These are phyloP conservation scores for Pythium chondricola DNA, from an alignment of 352 stramenopile genomes.

Conservation along the genomic window DNA sequence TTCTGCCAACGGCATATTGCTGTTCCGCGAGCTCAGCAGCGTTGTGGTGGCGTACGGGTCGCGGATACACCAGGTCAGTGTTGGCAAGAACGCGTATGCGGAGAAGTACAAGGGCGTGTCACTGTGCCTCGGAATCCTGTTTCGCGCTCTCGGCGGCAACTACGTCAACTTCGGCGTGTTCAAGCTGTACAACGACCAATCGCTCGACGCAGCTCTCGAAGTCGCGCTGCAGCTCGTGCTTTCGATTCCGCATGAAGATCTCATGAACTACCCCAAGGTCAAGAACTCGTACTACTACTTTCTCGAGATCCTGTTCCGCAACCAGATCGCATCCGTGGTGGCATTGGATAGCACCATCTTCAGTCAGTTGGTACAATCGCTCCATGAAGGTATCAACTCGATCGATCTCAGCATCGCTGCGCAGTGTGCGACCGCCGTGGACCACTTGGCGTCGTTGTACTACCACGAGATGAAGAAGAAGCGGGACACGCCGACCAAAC, in stretches of 20 bases:
- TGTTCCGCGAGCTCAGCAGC: conserved; percentile 95
- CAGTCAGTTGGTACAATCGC: conserved; percentile 93
- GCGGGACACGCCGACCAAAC: conserved; percentile 92
- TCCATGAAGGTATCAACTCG: conserved; percentile 86
- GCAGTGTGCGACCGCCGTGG: conserved; percentile 94
- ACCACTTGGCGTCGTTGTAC: conserved; percentile 90
- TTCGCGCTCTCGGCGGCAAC: conserved; percentile 86
- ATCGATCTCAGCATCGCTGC: conserved; percentile 91
- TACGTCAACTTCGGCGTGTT: conserved; percentile 99
- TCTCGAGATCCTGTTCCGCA: conserved; percentile 97
- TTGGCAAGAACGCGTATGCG: conserved; percentile 90
- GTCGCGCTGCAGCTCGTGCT: conserved; percentile 93
- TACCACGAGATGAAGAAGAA: conserved; percentile 97
- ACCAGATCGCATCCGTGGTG: conserved; percentile 94
- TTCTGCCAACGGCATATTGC: conserved; percentile 96
- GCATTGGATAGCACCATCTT: conserved; percentile 92
- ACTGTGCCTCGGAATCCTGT: conserved; percentile 90
- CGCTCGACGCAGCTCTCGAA: conserved; percentile 92
- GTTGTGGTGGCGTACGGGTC: conserved; percentile 94
- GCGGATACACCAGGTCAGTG: conserved; percentile 74
- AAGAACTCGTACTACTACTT: conserved; percentile 98
- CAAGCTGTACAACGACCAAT: conserved; percentile 97
- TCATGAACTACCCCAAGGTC: conserved; percentile 97
- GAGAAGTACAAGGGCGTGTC: conserved; percentile 98
- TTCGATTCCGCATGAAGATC: conserved; percentile 93